Evolutionary conservation across 2,329 filamentous ascomycete species (phyloP), one percentile per base, ranked within the genome.

Genomic region (Colletotrichum cereale): DNA sequence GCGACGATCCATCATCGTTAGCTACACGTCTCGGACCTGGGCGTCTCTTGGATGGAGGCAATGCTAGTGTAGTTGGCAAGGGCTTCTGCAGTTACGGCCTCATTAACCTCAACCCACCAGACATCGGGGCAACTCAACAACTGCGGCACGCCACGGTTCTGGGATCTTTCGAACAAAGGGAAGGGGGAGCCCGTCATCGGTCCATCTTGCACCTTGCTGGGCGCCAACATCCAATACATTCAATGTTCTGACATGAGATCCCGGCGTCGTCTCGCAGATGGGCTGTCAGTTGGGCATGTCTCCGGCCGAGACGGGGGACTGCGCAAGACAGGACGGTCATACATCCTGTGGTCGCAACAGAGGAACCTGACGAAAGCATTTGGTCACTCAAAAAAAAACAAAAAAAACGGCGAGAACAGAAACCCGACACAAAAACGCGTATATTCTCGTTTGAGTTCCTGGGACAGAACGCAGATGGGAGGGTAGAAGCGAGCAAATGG

Each of bases 1-100:
- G n/a, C 65, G 71, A 3, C 64, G 55, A 52, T 40, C 62, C 75
- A 75, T 69, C 77, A 79, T 69, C 77, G 79, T 52, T 55, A 50
- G 5, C 65, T 74, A 60, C 78, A 79, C 14, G 79, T 61, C 58
- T 79, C 75, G 5, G 52, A 48, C 1, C 62, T 10, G 1, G 75
- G 75, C 74, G 78, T 77, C 0, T 76, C 56, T 1, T 44, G 12
- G 48, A 36, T 48, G 12, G 24, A 50, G 5, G 24, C 24, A 8
- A 50, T 16, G 47, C 47, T 16, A 29, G 11, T 29, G 24, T 29
- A 16, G 8, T 29, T 16, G 16, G 26, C 16, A 31, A 53, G 3
- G 6, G 8, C 18, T 29, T 21, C 50, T 53, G 50, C 26, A 31
- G 0, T 26, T 31, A 31, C 5, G 8, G 16, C 7, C 50, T 53